These are phyloP conservation scores for Tephrocybe sp. DNA, from an alignment of 768 basidiomycete species.

Conservation along the genomic window DNA sequence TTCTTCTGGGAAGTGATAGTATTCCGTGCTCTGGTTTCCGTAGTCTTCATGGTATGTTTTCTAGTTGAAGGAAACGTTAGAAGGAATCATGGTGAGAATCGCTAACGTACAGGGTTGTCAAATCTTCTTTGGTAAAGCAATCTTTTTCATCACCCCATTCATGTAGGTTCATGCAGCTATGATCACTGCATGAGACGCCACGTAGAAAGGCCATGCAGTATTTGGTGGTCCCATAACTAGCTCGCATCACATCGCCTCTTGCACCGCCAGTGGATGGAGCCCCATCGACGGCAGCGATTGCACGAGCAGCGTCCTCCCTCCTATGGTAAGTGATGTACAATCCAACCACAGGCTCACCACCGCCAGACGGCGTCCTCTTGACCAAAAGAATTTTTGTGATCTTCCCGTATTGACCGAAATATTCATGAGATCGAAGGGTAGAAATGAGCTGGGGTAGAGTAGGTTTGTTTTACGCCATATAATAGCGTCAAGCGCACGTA, in stretches of 20 bases:
- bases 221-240: conserved; percentile 94
- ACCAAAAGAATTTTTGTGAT: conserved; percentile 93
- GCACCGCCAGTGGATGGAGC: conserved; percentile 87
- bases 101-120: conserved; percentile 74
- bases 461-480: conserved; percentile 1
- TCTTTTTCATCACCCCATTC: conserved; percentile 99
- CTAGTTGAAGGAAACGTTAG: conserved; percentile 33
- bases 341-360: conserved; percentile 76
- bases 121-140: conserved; percentile 95
- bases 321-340: conserved; percentile 95
- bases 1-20: conserved; percentile 53
- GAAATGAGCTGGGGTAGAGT: conserved; percentile 26
- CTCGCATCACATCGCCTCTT: conserved; percentile 78
- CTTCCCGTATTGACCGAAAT: conserved; percentile 98
- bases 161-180: conserved; percentile 91
- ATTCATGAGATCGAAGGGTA: conserved; percentile 89
- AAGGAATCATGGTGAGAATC: conserved; percentile 10
- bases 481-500: conserved; percentile 32
- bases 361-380: conserved; percentile 79
- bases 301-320: conserved; percentile 90
- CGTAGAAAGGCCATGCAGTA: conserved; percentile 97
- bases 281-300: conserved; percentile 91
- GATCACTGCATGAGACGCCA: conserved; percentile 77
- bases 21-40: conserved; percentile 62
- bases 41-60: conserved; percentile 91